phyloP scores from a whole-genome alignment of 345 rosid species.

The Punica granatum region DNA sequence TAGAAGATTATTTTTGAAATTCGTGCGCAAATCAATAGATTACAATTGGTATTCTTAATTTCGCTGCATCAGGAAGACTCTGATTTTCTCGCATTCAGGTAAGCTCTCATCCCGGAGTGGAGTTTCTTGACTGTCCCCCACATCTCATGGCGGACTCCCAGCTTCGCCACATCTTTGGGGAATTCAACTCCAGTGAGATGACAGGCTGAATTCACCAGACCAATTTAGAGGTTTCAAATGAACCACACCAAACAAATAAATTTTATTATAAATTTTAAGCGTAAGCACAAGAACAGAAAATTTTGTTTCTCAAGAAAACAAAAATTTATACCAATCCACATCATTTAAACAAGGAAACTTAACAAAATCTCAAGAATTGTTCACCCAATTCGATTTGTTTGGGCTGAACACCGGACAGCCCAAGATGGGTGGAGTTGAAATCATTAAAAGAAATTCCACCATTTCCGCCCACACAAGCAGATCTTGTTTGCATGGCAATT shows the following conservation, averaged over 20 bases:
- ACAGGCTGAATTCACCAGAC: neutral
- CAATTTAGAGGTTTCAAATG: too few species aligned
- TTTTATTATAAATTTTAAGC: too few species aligned
- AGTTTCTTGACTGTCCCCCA: slow-evolving; percentile 95
- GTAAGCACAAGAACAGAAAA: too few species aligned
- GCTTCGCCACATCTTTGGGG: slow-evolving; percentile 92
- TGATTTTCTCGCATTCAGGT: slow-evolving; percentile 63
- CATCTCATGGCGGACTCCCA: slow-evolving; percentile 93
- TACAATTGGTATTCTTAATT: too few species aligned
- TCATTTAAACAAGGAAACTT: neutral
- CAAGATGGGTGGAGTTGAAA: neutral
- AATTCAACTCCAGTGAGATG: slow-evolving; percentile 83
- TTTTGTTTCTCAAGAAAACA: neutral
- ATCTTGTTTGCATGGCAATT: neutral
- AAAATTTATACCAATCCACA: neutral
- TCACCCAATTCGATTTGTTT: neutral
- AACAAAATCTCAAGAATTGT: neutral
- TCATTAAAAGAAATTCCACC: neutral
- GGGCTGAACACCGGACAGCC: neutral
- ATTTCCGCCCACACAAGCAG: neutral
- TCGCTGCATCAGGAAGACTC: too few species aligned
- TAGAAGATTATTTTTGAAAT: too few species aligned
- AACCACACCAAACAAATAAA: too few species aligned
- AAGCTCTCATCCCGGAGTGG: slow-evolving; percentile 75
- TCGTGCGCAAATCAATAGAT: too few species aligned